Evolutionary conservation across 345 rosid genomes (phyloP), one percentile per base, ranked within the genome.

Genomic region (Brassica incana): DNA sequence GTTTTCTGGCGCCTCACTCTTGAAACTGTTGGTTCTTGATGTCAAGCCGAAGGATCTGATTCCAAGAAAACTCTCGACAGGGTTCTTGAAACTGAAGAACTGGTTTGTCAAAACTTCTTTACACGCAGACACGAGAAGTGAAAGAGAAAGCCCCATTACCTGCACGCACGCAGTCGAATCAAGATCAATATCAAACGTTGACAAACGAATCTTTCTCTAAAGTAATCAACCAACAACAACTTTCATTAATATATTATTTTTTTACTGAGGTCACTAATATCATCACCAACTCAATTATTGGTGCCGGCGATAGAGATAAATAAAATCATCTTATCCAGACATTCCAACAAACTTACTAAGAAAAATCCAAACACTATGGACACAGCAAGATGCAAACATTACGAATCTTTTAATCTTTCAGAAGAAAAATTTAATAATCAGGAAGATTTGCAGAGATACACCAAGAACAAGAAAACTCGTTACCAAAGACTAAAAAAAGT

Each of bases 111-210:
- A 71, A 35, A 89, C 67, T 68, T 83, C 84, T 40, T 59, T 80
- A 87, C 90, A 83, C 20, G 82, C 81, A 11, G 90, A 77, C 23
- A 85, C 69, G 65, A 85, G 83, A 2, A 84, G 29, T 23, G 90
- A 85, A 48, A 86, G 75, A 65, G 87, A 88, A 48, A 84, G 78
- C 1, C 91, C 91, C 94, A 90, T 88, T 29, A 67, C 48, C 65
- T 82, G 52, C 48, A 68, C 78, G 62, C 71, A 77, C 48, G 64
- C 20, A 74, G 69, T 50, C 69, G 63, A 69, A 40, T 18, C 20
- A 74, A 74, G 70, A 74, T 48, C 48, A 74, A 52, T 66, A 43
- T 67, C 73, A 40, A 59, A 8, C 18, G 29, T 78, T 65, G 81
- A 72, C 67, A 67, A 73, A 67, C 69, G 69, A 79, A 79, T 73